Evolutionary conservation across 768 basidiomycete species (phyloP), one percentile per base, ranked within the genome.

Genomic region (Kwoniella sp.): DNA sequence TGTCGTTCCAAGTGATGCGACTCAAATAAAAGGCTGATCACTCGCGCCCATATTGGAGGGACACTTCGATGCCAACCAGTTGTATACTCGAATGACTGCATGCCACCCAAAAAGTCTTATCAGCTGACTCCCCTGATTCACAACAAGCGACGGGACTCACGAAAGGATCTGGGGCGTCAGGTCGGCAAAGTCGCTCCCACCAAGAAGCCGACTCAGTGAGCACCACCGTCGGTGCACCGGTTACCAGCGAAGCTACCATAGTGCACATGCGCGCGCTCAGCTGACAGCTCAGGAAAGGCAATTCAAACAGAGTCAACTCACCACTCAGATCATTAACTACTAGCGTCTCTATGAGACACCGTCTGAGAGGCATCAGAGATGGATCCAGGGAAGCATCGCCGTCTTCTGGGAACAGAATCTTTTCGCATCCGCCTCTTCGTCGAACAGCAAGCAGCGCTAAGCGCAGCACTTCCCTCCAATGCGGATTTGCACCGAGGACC

Each of bases 391-490:
- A 36, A 15, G 36, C 21, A 9, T 25, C 26, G 26, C 44, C 19
- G 37, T 62, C 52, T 1, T 55, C 53, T 0, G 60, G 51, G 36
- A 56, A 63, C 33, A 63, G 26, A 17, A 65, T 57, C 21, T 21
- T 33, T 36, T 59, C 56, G 50, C 50, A 64, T 29, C 56, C 63
- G 17, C 56, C 55, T 52, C 56, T 40, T 24, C 47, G 24, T n/a
- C 33, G 25, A 6, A 64, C 44, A 15, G 63, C 52, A 15, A 52
- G 21, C 2, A 48, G 36, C 27, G 27, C 58, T 8, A 59, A 21
- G 7, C 64, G 36, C 10, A 58, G n/a, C 4, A 60, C 51, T 29
- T 65, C 64, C 17, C 64, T 29, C 64, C 64, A 65, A 29, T 58
- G 53, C 10, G 58, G 52, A 30, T 59, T 59, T 25, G 64, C 57